These are phyloP conservation scores for Penicillium parvum DNA, from an alignment of 495 filamentous ascomycete species.

Conservation along the genomic window DNA sequence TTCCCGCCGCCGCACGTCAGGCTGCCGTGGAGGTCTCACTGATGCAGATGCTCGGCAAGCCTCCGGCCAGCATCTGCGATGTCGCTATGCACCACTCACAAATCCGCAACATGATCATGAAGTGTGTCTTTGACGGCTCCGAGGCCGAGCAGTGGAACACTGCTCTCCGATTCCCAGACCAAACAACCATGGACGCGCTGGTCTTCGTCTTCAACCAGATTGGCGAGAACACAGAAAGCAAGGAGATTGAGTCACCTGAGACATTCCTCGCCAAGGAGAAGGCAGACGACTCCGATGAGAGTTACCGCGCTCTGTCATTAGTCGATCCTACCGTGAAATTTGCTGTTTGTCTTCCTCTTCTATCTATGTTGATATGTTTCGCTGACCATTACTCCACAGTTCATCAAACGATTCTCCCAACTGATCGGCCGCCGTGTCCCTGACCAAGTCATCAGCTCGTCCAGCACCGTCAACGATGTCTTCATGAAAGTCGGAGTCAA, in stretches of 20 bases:
- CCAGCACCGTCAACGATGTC: slow-evolving; percentile 52
- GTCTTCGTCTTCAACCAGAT: slow-evolving; percentile 40
- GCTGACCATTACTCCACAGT: slow-evolving; percentile 41
- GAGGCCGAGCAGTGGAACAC: slow-evolving; percentile 23
- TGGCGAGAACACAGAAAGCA: slow-evolving; percentile 16
- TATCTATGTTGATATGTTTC: not conserved
- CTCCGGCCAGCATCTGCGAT: slow-evolving; percentile 24
- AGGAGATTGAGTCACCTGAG: slow-evolving; percentile 15
- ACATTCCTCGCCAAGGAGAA: slow-evolving; percentile 11
- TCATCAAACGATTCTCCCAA: slow-evolving; percentile 71
- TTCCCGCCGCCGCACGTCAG: slow-evolving; percentile 32
- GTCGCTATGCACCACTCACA: slow-evolving; percentile 29
- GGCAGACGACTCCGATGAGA: slow-evolving; percentile 12
- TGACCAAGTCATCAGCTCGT: slow-evolving; percentile 56
- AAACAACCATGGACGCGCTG: slow-evolving; percentile 27
- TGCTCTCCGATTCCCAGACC: slow-evolving; percentile 30
- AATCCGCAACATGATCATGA: slow-evolving; percentile 20
- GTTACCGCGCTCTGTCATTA: slow-evolving; percentile 43
- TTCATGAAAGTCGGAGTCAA: slow-evolving; percentile 32
- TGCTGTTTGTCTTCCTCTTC: slow-evolving; percentile 51
- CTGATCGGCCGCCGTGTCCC: slow-evolving; percentile 69
- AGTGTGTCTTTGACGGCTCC: slow-evolving; percentile 13
- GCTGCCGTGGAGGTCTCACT: slow-evolving; percentile 46
- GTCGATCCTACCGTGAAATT: slow-evolving; percentile 62
- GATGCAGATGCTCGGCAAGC: slow-evolving; percentile 34